Evolutionary conservation across 2,329 filamentous ascomycete species (phyloP), one percentile per base, ranked within the genome.

Genomic region (Emmonsiellopsis sp.): DNA sequence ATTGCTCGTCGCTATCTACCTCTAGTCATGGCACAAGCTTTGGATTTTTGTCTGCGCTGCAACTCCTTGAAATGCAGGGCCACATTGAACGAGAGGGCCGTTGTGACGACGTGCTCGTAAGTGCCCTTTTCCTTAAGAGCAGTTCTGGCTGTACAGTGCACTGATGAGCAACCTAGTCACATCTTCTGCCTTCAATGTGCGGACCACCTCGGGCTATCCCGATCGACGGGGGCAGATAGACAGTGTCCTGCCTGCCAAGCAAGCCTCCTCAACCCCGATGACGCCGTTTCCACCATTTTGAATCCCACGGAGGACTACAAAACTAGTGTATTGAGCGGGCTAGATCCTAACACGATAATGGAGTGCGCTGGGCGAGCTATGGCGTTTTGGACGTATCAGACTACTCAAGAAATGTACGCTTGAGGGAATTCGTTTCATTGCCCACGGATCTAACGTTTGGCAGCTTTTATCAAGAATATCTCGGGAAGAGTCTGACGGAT

Each of bases 101-200:
- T 95, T 1, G 89, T 95, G 35, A 95, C 91, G 4, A 93, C 87
- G 11, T 97, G 91, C 81, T 89, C 86, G 89, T 87, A 67, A 61
- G 74, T 67, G 5, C 31, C 37, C 26, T 35, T 30, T 30, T 60
- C 37, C 34, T 44, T 15, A 57, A 58, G 57, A 51, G 20, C 3
- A 32, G 34, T 16, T 16, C 2, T 7, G 30, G 13, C 13, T 8
- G 47, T 20, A 35, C 7, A 20, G 54, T 59, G 62, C 41, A 63
- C 34, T 10, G 35, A 7, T 37, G 26, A n/a, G 2, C 8, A 15
- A 26, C 5, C 46, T 52, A 90, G 90, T 57, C 92, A 96, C 69
- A 85, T 94, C 42, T 94, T 95, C 71, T 96, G 92, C 65, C 70
- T 83, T 1, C 74, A 81, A 15, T 97, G 92, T 63, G 85, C 87